Conservation (phyloP, 148 eudicot genomes). For the Linanthus parryae region DNA sequence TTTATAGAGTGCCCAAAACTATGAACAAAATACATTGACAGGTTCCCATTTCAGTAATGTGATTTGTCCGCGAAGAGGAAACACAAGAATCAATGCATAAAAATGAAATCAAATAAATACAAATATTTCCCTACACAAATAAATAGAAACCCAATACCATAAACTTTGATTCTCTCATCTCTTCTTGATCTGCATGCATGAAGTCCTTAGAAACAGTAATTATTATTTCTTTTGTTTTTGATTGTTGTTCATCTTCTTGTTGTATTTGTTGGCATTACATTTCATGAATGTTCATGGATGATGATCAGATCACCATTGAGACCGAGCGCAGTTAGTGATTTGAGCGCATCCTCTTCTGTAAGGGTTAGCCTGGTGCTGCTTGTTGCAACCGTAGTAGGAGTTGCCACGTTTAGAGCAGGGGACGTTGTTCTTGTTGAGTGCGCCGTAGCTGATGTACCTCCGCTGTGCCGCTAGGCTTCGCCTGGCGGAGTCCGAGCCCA, state of each 20-base stretch:
- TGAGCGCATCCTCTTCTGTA: constrained; percentile 13
- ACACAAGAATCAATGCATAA: no score
- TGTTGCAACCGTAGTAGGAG: constrained; percentile 16
- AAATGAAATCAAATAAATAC: no score
- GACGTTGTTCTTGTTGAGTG: background rate
- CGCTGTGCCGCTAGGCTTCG: constrained; percentile 5
- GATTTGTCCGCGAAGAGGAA: no score
- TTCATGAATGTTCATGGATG: background rate
- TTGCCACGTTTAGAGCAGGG: constrained; percentile 14
- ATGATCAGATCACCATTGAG: background rate
- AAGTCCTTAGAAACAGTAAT: no score
- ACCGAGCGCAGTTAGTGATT: constrained; percentile 8
- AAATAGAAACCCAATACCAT: no score
- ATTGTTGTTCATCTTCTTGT: background rate
- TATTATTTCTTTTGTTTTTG: background rate
- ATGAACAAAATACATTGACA: no score
- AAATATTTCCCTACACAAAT: no score
- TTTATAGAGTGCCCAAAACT: no score
- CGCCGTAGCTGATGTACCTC: constrained; percentile 10
- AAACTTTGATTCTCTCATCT: no score
- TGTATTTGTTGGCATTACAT: background rate
- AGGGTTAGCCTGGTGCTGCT: constrained; percentile 8
- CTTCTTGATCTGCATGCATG: no score
- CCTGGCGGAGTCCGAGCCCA: constrained; percentile 14
- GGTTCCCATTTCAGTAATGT: no score